Percentiles rank a stretch among this genome's conserved stretches.
phyloP scores from a whole-genome alignment of 2,329 filamentous ascomycete species.

The Lasiodiplodia citricola region DNA sequence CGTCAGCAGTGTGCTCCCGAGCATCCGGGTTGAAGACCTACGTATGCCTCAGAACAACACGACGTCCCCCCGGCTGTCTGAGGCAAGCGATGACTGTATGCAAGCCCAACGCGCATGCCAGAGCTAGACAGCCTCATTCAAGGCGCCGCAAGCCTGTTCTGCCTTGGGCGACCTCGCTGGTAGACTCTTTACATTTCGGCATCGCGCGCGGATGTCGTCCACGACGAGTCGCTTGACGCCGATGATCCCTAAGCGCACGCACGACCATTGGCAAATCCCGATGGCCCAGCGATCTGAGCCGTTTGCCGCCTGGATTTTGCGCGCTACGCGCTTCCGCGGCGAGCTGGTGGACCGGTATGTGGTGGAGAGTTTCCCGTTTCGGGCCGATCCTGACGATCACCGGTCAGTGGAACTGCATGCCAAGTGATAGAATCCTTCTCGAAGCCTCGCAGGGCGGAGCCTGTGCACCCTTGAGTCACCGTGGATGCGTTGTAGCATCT shows the following conservation, averaged over 20 bases:
- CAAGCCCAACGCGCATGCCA: neutral
- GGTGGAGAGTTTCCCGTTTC: conserved; percentile 22
- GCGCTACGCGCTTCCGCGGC: conserved; percentile 14
- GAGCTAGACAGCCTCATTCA: neutral
- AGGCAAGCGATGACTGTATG: neutral
- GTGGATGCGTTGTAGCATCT: neutral
- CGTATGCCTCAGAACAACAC: neutral
- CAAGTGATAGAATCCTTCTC: conserved; percentile 7
- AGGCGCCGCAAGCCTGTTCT: neutral
- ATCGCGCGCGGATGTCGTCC: conserved; percentile 19
- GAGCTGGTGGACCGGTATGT: conserved; percentile 11
- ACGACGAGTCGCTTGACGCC: conserved; percentile 23
- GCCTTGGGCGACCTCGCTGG: neutral
- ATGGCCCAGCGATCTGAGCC: conserved; percentile 10
- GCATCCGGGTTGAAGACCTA: neutral
- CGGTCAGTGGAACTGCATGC: conserved; percentile 18
- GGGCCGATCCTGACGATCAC: conserved; percentile 22
- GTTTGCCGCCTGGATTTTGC: conserved; percentile 15
- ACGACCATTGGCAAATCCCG: conserved; percentile 25
- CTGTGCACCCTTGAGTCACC: neutral
- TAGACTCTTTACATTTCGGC: neutral
- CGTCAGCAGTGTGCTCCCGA: conserved; percentile 7
- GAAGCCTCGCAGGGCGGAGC: neutral
- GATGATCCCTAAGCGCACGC: conserved; percentile 22
- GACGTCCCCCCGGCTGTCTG: neutral